A percentile compares a stretch with the other conserved stretches of the same genome.
Evolutionary conservation across 352 stramenopile genomes (phyloP).

Genomic region (Phytophthora macrochlamydospora): DNA sequence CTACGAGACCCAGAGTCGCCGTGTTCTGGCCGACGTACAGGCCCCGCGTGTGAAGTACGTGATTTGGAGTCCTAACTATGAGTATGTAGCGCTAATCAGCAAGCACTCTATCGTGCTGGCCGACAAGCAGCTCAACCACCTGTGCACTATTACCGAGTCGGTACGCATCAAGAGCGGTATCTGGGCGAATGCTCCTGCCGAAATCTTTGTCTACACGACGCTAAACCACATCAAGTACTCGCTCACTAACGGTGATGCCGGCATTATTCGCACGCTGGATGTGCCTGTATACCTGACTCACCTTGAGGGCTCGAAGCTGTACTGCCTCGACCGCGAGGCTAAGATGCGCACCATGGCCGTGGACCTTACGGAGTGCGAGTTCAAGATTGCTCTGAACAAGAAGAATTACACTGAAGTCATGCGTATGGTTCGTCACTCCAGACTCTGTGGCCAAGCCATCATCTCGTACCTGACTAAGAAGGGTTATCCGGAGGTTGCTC

Average conservation of each 20-base stretch:
- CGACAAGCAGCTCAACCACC: conserved; percentile 97
- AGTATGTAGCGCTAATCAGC: conserved; percentile 96
- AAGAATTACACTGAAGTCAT: conserved; percentile 99
- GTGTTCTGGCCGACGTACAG: conserved; percentile 96
- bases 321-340: conserved; percentile 97
- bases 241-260: conserved; percentile 93
- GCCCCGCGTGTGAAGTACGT: conserved; percentile 98
- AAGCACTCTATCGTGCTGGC: conserved; percentile 98
- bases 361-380: conserved; percentile 98
- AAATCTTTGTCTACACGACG: conserved; percentile 99
- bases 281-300: conserved; percentile 97
- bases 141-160: conserved; percentile 97
- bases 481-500: conserved; percentile 99
- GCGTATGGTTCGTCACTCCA: conserved; percentile 97
- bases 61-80: conserved; percentile 97
- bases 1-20: conserved; percentile 98
- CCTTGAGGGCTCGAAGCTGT: conserved; percentile 94
- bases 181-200: conserved; percentile 89
- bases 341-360: conserved; percentile 97
- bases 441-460: conserved; percentile 97
- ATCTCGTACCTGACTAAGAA: conserved; percentile 99
- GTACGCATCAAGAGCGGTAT: conserved; percentile 95
- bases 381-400: conserved; percentile 96
- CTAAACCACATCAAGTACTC: conserved; percentile 96
- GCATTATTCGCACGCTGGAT: conserved; percentile 98